Evolutionary conservation across 73 alveolate genomes (phyloP).

Genomic region (Tetrahymena elliotti): DNA sequence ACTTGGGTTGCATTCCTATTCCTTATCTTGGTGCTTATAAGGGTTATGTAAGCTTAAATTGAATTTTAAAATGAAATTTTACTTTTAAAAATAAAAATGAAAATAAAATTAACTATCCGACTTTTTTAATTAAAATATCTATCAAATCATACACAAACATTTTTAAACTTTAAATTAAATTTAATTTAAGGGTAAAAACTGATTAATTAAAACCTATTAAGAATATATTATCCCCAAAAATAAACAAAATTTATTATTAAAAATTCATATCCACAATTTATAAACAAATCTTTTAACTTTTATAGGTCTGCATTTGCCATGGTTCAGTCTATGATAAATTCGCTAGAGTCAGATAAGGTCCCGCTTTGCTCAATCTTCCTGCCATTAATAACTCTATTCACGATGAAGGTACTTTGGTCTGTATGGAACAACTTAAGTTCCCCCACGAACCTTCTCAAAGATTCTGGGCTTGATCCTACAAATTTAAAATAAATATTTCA

Average conservation of each 20-base stretch:
- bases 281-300: background rate
- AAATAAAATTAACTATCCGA: no score
- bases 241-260: background rate
- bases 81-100: background rate
- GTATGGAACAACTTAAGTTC: slow-evolving; percentile 77
- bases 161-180: background rate
- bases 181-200: background rate
- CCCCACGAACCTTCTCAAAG: slow-evolving; percentile 71
- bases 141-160: background rate
- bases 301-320: slow-evolving; percentile 91
- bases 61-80: background rate
- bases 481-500: background rate
- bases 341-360: slow-evolving; percentile 90
- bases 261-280: background rate
- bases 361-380: slow-evolving; percentile 78
- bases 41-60: background rate
- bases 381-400: slow-evolving; percentile 74
- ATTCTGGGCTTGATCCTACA: slow-evolving; percentile 36
- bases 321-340: slow-evolving; percentile 86
- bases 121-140: background rate
- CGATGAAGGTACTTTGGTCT: slow-evolving; percentile 61
- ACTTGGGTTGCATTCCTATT: slow-evolving; percentile 88
- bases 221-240: background rate
- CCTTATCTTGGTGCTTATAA: slow-evolving; percentile 87
- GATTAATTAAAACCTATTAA: background rate